phyloP scores from a whole-genome alignment of 2,329 filamentous ascomycete species.

The Bipolaris oryzae region DNA sequence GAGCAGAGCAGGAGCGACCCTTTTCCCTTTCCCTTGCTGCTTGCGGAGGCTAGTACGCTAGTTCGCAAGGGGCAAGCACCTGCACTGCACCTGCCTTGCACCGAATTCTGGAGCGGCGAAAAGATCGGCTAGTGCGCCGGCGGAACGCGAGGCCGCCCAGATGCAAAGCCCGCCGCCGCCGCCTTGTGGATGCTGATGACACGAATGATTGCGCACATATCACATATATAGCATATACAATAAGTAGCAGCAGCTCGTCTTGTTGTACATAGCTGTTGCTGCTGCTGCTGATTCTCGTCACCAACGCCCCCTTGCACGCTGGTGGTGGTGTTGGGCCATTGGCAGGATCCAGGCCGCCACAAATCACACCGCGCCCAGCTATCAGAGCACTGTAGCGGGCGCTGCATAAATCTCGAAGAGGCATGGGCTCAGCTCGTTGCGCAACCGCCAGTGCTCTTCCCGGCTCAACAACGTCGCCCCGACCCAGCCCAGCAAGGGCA shows the following conservation, averaged over 20 bases:
- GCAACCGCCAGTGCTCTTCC: slow-evolving; percentile 15
- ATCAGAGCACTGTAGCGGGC: slow-evolving; percentile 19
- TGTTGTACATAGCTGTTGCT: not conserved
- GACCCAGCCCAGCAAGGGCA: not conserved
- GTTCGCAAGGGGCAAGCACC: slow-evolving; percentile 12
- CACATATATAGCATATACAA: too few species aligned
- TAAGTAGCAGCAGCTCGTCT: not conserved
- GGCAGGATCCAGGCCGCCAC: slow-evolving; percentile 8
- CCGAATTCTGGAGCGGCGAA: slow-evolving; percentile 15
- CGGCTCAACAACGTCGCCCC: slow-evolving; percentile 12
- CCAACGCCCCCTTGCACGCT: not conserved
- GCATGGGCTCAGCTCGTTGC: slow-evolving; percentile 20
- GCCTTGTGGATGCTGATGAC: not conserved
- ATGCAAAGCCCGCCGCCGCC: not conserved
- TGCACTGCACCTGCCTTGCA: too few species aligned
- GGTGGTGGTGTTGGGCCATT: slow-evolving; percentile 3
- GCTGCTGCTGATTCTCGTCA: not conserved
- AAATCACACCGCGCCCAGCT: slow-evolving; percentile 27
- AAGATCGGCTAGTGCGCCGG: slow-evolving; percentile 16
- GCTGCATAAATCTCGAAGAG: slow-evolving; percentile 30
- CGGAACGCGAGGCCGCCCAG: slow-evolving; percentile 5
- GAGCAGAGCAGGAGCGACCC: slow-evolving; percentile 19
- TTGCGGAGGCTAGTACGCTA: slow-evolving; percentile 19
- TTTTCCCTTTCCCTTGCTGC: slow-evolving; percentile 23
- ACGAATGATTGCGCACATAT: too few species aligned